phyloP scores from a whole-genome alignment of 345 rosid species.

The Hirschfeldia incana region DNA sequence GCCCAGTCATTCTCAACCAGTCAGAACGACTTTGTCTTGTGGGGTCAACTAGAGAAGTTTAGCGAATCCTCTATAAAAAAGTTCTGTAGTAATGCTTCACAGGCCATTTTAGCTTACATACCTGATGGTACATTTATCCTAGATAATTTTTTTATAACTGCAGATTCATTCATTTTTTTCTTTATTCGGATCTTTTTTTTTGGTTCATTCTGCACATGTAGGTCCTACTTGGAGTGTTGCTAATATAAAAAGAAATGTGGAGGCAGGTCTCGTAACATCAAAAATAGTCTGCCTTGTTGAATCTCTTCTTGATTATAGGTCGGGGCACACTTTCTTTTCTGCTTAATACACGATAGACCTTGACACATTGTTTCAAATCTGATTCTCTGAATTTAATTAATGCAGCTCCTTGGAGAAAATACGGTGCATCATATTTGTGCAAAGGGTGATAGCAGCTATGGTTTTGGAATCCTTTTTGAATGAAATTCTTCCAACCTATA shows the following conservation, averaged over 20 bases:
- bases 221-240: conserved; percentile 49
- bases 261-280: conserved; percentile 53
- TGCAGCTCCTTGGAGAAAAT: conserved; percentile 60
- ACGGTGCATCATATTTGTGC: conserved; percentile 80
- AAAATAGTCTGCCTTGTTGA: conserved; percentile 67
- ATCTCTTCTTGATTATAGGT: conserved; percentile 80
- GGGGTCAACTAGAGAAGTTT: conserved; percentile 46
- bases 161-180: conserved; percentile 5
- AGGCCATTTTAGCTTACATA: conserved; percentile 42
- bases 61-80: conserved; percentile 48
- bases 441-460: conserved; percentile 70
- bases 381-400: conserved; percentile 1
- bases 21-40: conserved; percentile 46
- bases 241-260: conserved; percentile 37
- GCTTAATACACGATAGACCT: neutral
- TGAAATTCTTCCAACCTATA: conserved; percentile 57
- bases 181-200: conserved; percentile 1
- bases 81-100: conserved; percentile 53
- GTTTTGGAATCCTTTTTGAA: conserved; percentile 58
- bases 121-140: conserved; percentile 54
- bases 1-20: conserved; percentile 53
- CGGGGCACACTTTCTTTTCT: conserved; percentile 1
- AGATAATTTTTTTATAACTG: neutral
- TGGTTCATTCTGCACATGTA: conserved; percentile 26
- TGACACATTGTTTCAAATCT: neutral